Percentiles rank a stretch among this genome's conserved stretches.
phyloP scores from a whole-genome alignment of 2,329 filamentous ascomycete species.

The Aspergillus floridensis region DNA sequence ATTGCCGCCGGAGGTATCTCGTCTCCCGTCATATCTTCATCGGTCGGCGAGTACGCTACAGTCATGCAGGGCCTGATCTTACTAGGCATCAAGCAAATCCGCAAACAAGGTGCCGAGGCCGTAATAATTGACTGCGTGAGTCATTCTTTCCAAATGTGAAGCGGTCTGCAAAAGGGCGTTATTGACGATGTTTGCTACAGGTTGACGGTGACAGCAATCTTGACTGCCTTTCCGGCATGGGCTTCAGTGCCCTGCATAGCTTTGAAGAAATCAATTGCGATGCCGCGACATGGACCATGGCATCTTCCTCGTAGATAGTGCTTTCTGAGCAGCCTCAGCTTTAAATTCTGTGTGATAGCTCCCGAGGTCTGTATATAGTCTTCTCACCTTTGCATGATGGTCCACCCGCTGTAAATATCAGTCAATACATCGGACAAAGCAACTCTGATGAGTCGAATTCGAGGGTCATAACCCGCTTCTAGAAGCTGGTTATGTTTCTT shows the following conservation, averaged over 20 bases:
- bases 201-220: constrained; percentile 69
- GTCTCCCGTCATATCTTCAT: constrained; percentile 71
- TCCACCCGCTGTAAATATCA: background rate
- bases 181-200: constrained; percentile 44
- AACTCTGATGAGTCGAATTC: too few species aligned
- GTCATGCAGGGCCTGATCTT: constrained; percentile 76
- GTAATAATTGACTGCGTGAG: constrained; percentile 79
- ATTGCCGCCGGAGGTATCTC: constrained; percentile 70
- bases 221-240: constrained; percentile 74
- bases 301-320: constrained; percentile 39
- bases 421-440: background rate
- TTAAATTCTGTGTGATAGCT: background rate
- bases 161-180: background rate
- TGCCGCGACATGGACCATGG: constrained; percentile 60
- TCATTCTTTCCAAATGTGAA: constrained; percentile 18
- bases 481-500: background rate
- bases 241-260: constrained; percentile 72
- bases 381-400: background rate
- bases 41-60: constrained; percentile 65
- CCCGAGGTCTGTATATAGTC: background rate
- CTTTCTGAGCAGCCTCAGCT: constrained; percentile 8
- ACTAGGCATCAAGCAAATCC: constrained; percentile 78
- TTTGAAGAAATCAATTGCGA: constrained; percentile 79
- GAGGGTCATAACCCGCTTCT: too few species aligned
- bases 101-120: constrained; percentile 69